Evolutionary conservation across 2,329 filamentous ascomycete genomes (phyloP).

Genomic region (Fusarium redolens): DNA sequence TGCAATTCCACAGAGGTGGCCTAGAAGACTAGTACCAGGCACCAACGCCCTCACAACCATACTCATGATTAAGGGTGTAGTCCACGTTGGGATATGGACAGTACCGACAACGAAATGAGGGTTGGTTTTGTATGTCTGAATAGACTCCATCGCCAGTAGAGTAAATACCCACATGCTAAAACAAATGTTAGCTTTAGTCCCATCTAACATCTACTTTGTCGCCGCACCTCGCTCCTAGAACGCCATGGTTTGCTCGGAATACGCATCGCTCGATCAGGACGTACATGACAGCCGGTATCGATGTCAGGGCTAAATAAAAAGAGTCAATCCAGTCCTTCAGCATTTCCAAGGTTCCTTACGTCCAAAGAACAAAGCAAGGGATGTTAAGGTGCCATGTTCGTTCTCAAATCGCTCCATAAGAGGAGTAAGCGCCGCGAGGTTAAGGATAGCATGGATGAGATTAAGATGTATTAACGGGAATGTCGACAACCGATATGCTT

Average conservation of each 20-base stretch:
- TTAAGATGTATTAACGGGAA: slow-evolving; percentile 88
- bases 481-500: slow-evolving; percentile 93
- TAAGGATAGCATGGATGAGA: slow-evolving; percentile 83
- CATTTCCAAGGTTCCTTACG: slow-evolving; percentile 69
- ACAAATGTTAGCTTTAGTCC: background rate
- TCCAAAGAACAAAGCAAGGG: slow-evolving; percentile 88
- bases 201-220: no score
- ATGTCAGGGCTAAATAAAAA: slow-evolving; percentile 73
- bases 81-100: slow-evolving; percentile 88
- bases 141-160: slow-evolving; percentile 83
- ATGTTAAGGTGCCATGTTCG: slow-evolving; percentile 90
- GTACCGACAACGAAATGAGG: slow-evolving; percentile 76
- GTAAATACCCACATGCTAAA: slow-evolving; percentile 91
- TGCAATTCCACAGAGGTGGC: slow-evolving; percentile 84
- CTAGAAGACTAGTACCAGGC: slow-evolving; percentile 84
- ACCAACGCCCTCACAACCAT: slow-evolving; percentile 81
- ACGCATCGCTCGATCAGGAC: slow-evolving; percentile 80
- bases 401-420: slow-evolving; percentile 92
- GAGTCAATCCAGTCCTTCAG: slow-evolving; percentile 11
- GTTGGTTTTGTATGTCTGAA: slow-evolving; percentile 85
- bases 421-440: slow-evolving; percentile 84
- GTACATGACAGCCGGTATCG: slow-evolving; percentile 85
- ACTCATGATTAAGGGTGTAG: slow-evolving; percentile 81
- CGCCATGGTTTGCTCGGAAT: slow-evolving; percentile 75
- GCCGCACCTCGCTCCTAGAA: slow-evolving; percentile 84